A percentile compares a stretch with the other conserved stretches of the same genome.
phyloP scores from a whole-genome alignment of 1,284 basidiomycete species.

The Phellinidium pouzarii region DNA sequence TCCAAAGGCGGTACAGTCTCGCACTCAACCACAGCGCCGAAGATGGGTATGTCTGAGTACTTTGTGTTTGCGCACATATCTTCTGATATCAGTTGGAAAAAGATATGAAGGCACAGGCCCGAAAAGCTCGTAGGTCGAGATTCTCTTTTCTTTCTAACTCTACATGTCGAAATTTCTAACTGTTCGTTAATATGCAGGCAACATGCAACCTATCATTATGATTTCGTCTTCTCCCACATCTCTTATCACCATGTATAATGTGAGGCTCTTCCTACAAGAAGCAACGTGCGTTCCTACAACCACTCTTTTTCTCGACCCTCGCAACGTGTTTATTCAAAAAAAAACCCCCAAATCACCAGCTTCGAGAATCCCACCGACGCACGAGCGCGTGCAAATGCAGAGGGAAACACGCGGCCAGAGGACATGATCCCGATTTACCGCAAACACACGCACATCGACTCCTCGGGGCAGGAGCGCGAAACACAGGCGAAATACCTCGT shows the following conservation, averaged over 20 bases:
- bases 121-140: conserved; percentile 20
- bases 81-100: neutral
- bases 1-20: conserved; percentile 41
- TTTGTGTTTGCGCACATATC: neutral
- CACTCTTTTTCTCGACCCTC: neutral
- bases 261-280: conserved; percentile 89
- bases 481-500: conserved; percentile 61
- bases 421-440: conserved; percentile 83
- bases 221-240: conserved; percentile 94
- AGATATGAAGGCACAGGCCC: conserved; percentile 22
- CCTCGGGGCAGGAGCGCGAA: conserved; percentile 38
- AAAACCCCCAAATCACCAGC: conserved; percentile 30
- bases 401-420: conserved; percentile 73
- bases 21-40: conserved; percentile 29
- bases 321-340: too few species aligned
- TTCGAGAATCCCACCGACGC: conserved; percentile 79
- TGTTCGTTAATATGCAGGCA: conserved; percentile 36
- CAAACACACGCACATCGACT: conserved; percentile 59
- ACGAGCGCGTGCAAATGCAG: conserved; percentile 54
- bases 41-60: conserved; percentile 30
- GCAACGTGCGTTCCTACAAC: conserved; percentile 50
- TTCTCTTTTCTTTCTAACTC: conserved; percentile 2
- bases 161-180: neutral
- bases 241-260: conserved; percentile 96
- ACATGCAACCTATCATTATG: conserved; percentile 88